A percentile compares a stretch with the other conserved stretches of the same genome.
phyloP scores from a whole-genome alignment of 495 filamentous ascomycete species.

The Cercophora newfieldiana region DNA sequence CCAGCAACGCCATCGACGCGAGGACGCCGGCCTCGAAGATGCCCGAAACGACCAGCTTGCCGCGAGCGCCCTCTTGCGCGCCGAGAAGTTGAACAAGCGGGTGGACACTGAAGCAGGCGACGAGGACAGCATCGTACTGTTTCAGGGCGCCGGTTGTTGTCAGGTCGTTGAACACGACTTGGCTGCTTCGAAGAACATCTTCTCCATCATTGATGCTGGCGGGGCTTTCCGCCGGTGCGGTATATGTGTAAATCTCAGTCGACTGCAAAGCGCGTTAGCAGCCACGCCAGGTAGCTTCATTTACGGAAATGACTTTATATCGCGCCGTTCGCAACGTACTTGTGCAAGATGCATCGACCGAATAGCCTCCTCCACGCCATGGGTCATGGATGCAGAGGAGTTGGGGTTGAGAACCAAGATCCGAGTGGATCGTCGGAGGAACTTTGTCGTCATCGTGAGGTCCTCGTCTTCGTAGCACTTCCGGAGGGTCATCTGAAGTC shows the following conservation, averaged over 20 bases:
- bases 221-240: conserved; percentile 52
- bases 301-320: background rate
- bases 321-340: conserved; percentile 32
- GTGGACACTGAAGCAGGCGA: conserved; percentile 89
- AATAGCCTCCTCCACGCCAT: conserved; percentile 66
- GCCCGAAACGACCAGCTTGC: conserved; percentile 61
- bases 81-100: conserved; percentile 69
- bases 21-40: conserved; percentile 84
- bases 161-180: conserved; percentile 59
- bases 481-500: background rate
- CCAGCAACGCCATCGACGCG: conserved; percentile 52
- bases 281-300: background rate
- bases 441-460: conserved; percentile 31
- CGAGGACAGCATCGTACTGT: conserved; percentile 71
- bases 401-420: conserved; percentile 93
- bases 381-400: conserved; percentile 80
- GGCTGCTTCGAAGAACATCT: conserved; percentile 50
- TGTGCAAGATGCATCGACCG: conserved; percentile 48
- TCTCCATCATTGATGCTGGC: conserved; percentile 65
- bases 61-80: conserved; percentile 29
- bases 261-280: conserved; percentile 28
- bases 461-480: background rate
- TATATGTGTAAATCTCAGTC: conserved; percentile 51
- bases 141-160: conserved; percentile 34
- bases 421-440: conserved; percentile 35